Conservation (phyloP, 805 yeast species). For the Kuraishia piskuri region DNA sequence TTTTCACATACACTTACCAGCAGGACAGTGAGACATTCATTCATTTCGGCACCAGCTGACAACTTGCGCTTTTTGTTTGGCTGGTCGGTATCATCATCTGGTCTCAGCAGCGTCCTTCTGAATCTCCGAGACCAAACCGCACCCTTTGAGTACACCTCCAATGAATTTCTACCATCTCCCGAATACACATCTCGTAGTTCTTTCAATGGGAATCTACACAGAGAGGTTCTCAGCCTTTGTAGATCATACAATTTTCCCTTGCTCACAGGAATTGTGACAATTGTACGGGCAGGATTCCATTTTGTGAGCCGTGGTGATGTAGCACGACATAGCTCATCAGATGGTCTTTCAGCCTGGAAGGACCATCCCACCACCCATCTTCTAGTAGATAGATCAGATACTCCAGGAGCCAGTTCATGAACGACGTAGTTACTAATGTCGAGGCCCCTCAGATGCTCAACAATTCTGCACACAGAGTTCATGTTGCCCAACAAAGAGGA, state of each 20-base stretch:
- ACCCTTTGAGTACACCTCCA: not conserved
- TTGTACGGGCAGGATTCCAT: conserved; percentile 1
- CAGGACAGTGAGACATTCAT: not conserved
- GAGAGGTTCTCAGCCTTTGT: not conserved
- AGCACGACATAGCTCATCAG: not conserved
- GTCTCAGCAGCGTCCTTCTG: conserved; percentile 6
- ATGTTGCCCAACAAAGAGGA: conserved; percentile 23
- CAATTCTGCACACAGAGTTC: conserved; percentile 9
- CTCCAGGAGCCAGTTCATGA: conserved; percentile 19
- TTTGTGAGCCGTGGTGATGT: not conserved
- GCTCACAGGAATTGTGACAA: not conserved
- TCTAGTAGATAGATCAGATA: conserved; percentile 13
- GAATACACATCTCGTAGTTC: not conserved
- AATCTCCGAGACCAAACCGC: conserved; percentile 23
- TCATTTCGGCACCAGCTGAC: not conserved
- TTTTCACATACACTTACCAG: not conserved
- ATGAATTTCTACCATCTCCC: not conserved
- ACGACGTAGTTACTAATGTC: conserved; percentile 19
- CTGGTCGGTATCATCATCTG: not conserved
- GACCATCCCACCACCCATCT: conserved; percentile 33
- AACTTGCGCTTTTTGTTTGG: not conserved
- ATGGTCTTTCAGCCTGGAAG: conserved; percentile 8
- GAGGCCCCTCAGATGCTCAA: conserved; percentile 4
- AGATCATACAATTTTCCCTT: not conserved
- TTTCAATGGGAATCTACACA: not conserved